Percentiles rank a stretch among this genome's conserved stretches.
phyloP scores from a whole-genome alignment of 257 asterid species.

The Gynochthodes officinalis region DNA sequence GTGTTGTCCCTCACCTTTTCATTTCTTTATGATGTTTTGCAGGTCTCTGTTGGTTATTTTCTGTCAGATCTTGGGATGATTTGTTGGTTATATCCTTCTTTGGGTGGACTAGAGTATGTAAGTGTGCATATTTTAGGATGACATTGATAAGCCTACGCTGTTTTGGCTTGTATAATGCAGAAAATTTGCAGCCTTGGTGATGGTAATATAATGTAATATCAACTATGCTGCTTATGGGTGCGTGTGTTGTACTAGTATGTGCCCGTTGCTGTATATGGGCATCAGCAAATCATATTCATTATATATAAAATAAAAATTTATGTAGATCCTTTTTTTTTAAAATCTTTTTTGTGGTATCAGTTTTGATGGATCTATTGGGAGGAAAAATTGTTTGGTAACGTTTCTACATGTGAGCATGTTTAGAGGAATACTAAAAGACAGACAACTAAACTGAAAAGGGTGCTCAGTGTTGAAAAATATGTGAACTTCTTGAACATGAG shows the following conservation, averaged over 20 bases:
- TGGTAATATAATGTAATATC: not conserved
- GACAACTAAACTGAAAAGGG: not conserved
- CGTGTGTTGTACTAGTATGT: not conserved
- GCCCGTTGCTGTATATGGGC: not conserved
- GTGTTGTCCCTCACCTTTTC: conserved; percentile 13
- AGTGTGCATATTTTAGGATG: conserved; percentile 28
- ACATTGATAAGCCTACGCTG: not conserved
- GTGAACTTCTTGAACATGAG: not conserved
- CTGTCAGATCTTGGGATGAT: conserved; percentile 89
- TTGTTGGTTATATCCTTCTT: conserved; percentile 85
- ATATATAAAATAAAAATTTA: not conserved
- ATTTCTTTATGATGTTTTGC: conserved; percentile 25
- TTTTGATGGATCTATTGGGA: not conserved
- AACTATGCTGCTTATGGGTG: not conserved
- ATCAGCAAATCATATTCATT: not conserved
- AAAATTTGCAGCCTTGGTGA: not conserved
- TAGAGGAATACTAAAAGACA: not conserved
- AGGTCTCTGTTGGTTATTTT: conserved; percentile 93
- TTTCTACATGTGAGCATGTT: not conserved
- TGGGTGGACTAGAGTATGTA: conserved; percentile 96
- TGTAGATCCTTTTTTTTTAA: not conserved
- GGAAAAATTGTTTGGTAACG: not conserved
- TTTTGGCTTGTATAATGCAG: not conserved
- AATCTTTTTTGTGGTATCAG: not conserved
- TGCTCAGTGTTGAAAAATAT: not conserved